A percentile compares a stretch with the other conserved stretches of the same genome.
Evolutionary conservation across 75 land plant genomes (phyloP).

Genomic region (Pseudotsuga menziesii): DNA sequence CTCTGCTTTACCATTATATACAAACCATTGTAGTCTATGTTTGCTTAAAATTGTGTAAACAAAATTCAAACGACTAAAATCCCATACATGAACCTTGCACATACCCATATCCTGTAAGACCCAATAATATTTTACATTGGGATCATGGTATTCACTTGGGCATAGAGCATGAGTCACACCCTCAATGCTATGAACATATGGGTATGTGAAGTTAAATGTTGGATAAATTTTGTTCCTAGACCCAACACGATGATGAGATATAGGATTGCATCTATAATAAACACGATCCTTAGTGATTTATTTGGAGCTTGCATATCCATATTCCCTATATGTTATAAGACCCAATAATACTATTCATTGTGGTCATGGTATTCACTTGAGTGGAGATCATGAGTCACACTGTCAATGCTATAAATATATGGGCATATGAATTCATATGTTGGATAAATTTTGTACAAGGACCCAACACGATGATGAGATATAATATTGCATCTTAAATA

Average conservation of each 20-base stretch:
- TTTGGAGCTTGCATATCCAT: slow-evolving; percentile 85
- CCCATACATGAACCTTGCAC: slow-evolving; percentile 73
- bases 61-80: slow-evolving; percentile 87
- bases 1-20: slow-evolving; percentile 81
- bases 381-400: too few species aligned
- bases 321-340: too few species aligned
- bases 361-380: too few species aligned
- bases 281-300: slow-evolving; percentile 86
- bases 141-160: slow-evolving; percentile 87
- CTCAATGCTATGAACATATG: slow-evolving; percentile 83
- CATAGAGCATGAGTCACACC: slow-evolving; percentile 97
- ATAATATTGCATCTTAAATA: too few species aligned
- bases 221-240: slow-evolving; percentile 84
- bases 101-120: slow-evolving; percentile 78
- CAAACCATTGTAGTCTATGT: slow-evolving; percentile 95
- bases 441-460: too few species aligned
- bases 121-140: slow-evolving; percentile 81
- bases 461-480: too few species aligned
- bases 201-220: slow-evolving; percentile 94
- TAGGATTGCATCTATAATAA: slow-evolving; percentile 81
- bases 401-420: too few species aligned
- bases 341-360: too few species aligned
- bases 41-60: slow-evolving; percentile 93
- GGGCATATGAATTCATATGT: too few species aligned
- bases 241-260: slow-evolving; percentile 84